Evolutionary conservation across 371 early-diverging fungal genomes (phyloP), one percentile per base, ranked within the genome.

Genomic region (Circinella umbellata): DNA sequence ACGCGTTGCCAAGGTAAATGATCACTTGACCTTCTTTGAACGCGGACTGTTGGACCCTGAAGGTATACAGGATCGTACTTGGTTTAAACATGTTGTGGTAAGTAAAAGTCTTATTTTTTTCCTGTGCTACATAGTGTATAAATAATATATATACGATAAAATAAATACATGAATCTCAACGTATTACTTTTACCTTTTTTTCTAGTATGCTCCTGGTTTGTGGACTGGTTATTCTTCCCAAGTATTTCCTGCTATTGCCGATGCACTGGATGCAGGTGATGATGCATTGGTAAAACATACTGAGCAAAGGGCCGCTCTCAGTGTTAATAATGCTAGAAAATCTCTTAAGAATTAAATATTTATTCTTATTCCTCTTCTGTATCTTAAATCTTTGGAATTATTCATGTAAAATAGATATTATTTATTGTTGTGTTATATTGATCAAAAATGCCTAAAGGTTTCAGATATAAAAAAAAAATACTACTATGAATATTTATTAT

Each of bases 151-250:
- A 27, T 27, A 2, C 27, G 27, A 27, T 27, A 27, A 27, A 27
- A 2, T 27, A 27, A 27, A 27, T 27, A 27, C 2, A 27, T 27
- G 27, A 27, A 27, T 27, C 27, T 27, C 27, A 27, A 27, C 27
- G 27, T 27, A 27, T 27, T 27, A 27, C 27, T 27, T 27, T 47
- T 47, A 3, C 9, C 3, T 51, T 51, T 51, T 15, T 51, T 51
- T 51, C 15, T 15, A 51, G 1, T 82, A 85, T 61, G 84, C 88
- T 1, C 90, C 91, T 7, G 86, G 86, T 4, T 69, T 83, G 9
- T 87, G 87, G 86, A 76, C 81, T 5, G 89, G 86, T n/a, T 86
- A 89, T 48, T 78, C 80, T 13, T 66, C 82, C n/a, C 87, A 86
- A 71, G 69, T 79, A 9, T 87, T 88, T 67, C 88, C 90, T 11